phyloP scores from a whole-genome alignment of 2,329 filamentous ascomycete species.

The Ophiostoma australiae region DNA sequence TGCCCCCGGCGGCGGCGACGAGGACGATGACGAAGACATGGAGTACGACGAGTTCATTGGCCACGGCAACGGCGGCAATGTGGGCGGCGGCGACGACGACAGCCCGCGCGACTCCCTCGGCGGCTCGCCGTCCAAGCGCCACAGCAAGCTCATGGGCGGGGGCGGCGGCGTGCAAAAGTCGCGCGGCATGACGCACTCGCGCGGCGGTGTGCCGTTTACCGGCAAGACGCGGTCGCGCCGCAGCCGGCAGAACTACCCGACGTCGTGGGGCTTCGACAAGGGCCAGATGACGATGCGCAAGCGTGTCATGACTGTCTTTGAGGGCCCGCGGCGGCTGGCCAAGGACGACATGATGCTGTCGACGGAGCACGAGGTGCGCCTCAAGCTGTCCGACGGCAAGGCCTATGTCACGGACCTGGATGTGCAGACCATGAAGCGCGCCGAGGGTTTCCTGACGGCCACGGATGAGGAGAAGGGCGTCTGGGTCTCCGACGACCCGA shows the following conservation, averaged over 20 bases:
- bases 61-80: not conserved
- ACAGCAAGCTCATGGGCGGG: conserved; percentile 51
- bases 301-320: conserved; percentile 87
- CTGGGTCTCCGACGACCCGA: conserved; percentile 71
- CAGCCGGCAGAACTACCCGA: conserved; percentile 88
- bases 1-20: conserved; percentile 37
- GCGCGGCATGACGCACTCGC: conserved; percentile 71
- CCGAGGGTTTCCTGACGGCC: conserved; percentile 75
- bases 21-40: conserved; percentile 44
- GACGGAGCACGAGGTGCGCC: conserved; percentile 86
- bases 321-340: conserved; percentile 79
- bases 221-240: conserved; percentile 66
- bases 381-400: conserved; percentile 69
- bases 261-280: conserved; percentile 86
- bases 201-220: conserved; percentile 59
- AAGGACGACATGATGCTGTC: conserved; percentile 99
- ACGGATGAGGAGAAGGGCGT: conserved; percentile 82
- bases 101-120: conserved; percentile 26
- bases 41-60: conserved; percentile 46
- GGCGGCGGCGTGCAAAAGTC: conserved; percentile 61
- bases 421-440: conserved; percentile 79
- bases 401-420: conserved; percentile 90
- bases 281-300: conserved; percentile 99
- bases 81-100: conserved; percentile 55
- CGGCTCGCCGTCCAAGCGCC: conserved; percentile 44